A percentile compares a stretch with the other conserved stretches of the same genome.
These are phyloP conservation scores for Mesembryanthemum crystallinum DNA, from an alignment of 148 eudicot genomes.

Conservation along the genomic window DNA sequence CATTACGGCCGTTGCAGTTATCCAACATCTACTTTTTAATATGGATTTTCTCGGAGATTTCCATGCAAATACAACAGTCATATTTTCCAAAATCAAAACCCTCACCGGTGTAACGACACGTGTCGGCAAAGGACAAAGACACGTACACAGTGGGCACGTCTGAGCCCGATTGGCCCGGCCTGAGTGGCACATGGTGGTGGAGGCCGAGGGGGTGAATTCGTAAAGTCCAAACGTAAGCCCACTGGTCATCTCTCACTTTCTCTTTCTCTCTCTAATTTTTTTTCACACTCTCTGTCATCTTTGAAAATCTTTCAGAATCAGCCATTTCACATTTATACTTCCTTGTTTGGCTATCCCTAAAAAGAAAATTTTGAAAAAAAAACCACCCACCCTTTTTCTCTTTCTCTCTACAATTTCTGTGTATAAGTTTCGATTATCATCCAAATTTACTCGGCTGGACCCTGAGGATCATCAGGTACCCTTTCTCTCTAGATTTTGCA, in stretches of 20 bases:
- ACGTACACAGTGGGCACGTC: neutral
- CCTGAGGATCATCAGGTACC: conserved; percentile 13
- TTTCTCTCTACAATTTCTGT: neutral
- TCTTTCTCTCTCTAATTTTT: neutral
- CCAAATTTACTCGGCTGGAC: neutral
- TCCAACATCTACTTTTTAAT: too few relatives aligned
- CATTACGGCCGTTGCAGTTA: too few relatives aligned
- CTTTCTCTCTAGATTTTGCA: neutral
- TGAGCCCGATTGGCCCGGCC: neutral
- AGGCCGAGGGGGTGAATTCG: too few relatives aligned
- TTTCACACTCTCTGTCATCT: neutral
- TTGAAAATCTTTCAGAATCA: neutral
- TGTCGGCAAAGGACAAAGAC: neutral
- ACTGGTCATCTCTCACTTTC: neutral
- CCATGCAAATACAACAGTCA: neutral
- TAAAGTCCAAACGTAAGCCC: neutral
- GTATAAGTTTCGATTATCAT: neutral
- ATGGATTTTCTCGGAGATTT: too few relatives aligned
- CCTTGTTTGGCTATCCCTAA: neutral
- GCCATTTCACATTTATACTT: conserved; percentile 11
- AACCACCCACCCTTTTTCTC: neutral
- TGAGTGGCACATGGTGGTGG: too few relatives aligned
- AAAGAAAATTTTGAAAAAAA: neutral
- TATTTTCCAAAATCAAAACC: neutral
- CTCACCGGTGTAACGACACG: neutral